Evolutionary conservation across 2,329 filamentous ascomycete species (phyloP).

Genomic region (Fusarium camptoceras): DNA sequence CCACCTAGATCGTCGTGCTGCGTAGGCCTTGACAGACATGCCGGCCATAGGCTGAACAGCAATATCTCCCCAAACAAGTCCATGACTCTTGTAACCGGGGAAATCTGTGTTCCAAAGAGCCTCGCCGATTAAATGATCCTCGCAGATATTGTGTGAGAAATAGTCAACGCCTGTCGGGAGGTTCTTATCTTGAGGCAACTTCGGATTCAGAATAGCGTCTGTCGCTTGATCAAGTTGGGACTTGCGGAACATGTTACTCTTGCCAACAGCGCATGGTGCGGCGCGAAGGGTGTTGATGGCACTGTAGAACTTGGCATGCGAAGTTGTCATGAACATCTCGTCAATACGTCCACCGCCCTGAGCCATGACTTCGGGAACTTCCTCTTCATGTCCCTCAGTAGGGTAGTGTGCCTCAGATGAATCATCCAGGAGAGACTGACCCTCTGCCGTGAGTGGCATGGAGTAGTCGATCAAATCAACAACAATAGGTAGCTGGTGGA

Average conservation of each 20-base stretch:
- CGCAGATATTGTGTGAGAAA: constrained; percentile 96
- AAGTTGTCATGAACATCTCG: constrained; percentile 92
- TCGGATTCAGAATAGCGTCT: constrained; percentile 59
- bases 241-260: constrained; percentile 98
- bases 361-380: constrained; percentile 47
- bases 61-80: constrained; percentile 84
- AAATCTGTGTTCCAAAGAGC: constrained; percentile 81
- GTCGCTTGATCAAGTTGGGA: constrained; percentile 86
- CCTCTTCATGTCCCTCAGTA: constrained; percentile 40
- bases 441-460: constrained; percentile 30
- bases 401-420: constrained; percentile 45
- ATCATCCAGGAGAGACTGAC: constrained; percentile 50
- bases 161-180: constrained; percentile 81
- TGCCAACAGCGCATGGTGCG: constrained; percentile 94
- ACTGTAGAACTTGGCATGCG: constrained; percentile 96
- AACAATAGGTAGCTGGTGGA: constrained; percentile 91
- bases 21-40: constrained; percentile 82
- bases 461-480: constrained; percentile 72
- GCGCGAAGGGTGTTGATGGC: constrained; percentile 94
- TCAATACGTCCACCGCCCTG: constrained; percentile 85
- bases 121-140: constrained; percentile 96
- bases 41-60: constrained; percentile 89
- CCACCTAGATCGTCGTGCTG: constrained; percentile 87
- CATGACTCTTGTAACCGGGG: constrained; percentile 80
- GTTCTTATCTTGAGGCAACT: constrained; percentile 55